These are phyloP conservation scores for Tricholoma matsutake DNA, from an alignment of 768 basidiomycete species.

Conservation along the genomic window DNA sequence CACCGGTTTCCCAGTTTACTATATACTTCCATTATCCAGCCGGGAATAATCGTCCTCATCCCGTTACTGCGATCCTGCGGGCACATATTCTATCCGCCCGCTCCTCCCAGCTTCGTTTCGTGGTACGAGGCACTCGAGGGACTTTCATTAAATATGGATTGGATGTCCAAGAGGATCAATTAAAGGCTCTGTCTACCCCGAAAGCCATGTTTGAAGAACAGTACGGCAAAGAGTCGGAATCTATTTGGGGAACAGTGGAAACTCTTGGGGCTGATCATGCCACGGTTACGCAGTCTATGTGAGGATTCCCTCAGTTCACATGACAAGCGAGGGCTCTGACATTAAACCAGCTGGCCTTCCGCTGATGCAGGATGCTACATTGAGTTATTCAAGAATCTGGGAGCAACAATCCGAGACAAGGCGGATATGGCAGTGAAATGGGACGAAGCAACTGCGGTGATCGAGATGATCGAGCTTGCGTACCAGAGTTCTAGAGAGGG, in stretches of 20 bases:
- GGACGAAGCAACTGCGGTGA: conserved; percentile 66
- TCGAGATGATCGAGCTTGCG: conserved; percentile 78
- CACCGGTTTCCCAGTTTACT: conserved; percentile 39
- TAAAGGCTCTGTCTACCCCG: conserved; percentile 53
- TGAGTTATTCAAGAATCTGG: conserved; percentile 64
- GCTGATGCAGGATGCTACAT: conserved; percentile 55
- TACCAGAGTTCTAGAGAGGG: conserved; percentile 64
- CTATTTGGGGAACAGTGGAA: conserved; percentile 61
- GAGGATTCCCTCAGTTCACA: conserved; percentile 8
- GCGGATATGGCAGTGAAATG: conserved; percentile 63
- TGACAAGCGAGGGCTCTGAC: not conserved
- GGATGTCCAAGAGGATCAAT: conserved; percentile 77
- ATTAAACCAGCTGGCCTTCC: conserved; percentile 56
- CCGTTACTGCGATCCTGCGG: conserved; percentile 64
- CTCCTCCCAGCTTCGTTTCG: conserved; percentile 64
- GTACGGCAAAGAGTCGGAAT: conserved; percentile 63
- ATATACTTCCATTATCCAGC: conserved; percentile 50
- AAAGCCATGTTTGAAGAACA: conserved; percentile 38
- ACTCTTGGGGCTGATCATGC: conserved; percentile 48
- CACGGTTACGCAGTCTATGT: conserved; percentile 36
- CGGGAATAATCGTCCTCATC: conserved; percentile 40
- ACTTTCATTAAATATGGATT: conserved; percentile 73
- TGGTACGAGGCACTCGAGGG: conserved; percentile 69
- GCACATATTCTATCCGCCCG: conserved; percentile 69
- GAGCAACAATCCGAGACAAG: conserved; percentile 53